A percentile compares a stretch with the other conserved stretches of the same genome.
Conservation (phyloP, 2,329 filamentous ascomycete genomes). For the Cryphonectria radicalis region DNA sequence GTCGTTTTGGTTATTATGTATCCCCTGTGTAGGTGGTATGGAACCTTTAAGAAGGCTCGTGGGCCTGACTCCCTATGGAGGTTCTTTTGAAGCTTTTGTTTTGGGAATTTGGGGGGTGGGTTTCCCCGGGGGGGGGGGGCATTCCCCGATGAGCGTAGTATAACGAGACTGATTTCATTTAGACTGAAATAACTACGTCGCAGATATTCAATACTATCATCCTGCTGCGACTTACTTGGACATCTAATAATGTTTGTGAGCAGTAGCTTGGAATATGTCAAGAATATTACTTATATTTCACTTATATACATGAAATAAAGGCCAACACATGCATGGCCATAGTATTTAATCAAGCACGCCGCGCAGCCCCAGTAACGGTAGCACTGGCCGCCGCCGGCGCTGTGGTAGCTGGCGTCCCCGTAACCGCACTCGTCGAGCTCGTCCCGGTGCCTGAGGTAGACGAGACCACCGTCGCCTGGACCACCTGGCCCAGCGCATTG, state of each 20-base stretch:
- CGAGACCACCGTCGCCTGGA: slow-evolving; percentile 49
- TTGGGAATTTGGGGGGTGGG: too few relatives aligned
- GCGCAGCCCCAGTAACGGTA: slow-evolving; percentile 20
- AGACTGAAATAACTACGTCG: not conserved
- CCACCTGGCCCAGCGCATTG: slow-evolving; percentile 58
- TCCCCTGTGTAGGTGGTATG: slow-evolving; percentile 47
- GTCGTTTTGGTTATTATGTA: slow-evolving; percentile 44
- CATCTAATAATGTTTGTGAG: too few relatives aligned
- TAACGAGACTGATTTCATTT: not conserved
- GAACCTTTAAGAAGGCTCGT: slow-evolving; percentile 48
- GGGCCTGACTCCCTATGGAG: slow-evolving; percentile 50
- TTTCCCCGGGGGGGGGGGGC: too few relatives aligned
- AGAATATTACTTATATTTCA: not conserved
- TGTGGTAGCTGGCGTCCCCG: slow-evolving; percentile 12
- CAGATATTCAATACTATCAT: too few relatives aligned
- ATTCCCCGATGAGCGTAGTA: not conserved
- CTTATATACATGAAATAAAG: not conserved
- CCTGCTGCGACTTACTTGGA: too few relatives aligned
- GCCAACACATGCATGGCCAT: not conserved
- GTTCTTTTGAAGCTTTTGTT: slow-evolving; percentile 43
- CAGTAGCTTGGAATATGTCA: too few relatives aligned
- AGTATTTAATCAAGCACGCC: not conserved
- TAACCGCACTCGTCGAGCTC: slow-evolving; percentile 18
- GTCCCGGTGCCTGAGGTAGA: slow-evolving; percentile 22
- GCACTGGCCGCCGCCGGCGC: slow-evolving; percentile 17